Conservation (phyloP, 371 early-diverging fungal species). For the Blyttiomyces sp. region DNA sequence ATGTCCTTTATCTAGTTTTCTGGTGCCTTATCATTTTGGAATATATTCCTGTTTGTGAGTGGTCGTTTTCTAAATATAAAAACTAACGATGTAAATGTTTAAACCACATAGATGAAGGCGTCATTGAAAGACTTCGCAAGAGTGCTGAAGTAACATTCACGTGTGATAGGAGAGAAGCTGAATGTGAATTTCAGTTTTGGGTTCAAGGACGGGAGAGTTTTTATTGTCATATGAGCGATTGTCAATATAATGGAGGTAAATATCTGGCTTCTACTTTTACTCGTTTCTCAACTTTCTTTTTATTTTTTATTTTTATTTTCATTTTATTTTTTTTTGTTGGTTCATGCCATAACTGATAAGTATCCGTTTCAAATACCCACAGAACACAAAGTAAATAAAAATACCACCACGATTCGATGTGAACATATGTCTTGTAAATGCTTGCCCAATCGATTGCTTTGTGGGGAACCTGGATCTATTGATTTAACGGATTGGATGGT, state of each 20-base stretch:
- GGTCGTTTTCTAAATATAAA: no score
- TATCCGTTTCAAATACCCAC: no score
- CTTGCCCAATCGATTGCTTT: conserved; percentile 55
- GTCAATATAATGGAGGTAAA: conserved; percentile 21
- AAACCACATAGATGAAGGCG: no score
- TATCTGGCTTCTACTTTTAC: no score
- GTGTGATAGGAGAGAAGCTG: conserved; percentile 15
- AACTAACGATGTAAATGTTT: no score
- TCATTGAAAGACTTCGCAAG: conserved; percentile 26
- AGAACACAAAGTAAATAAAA: conserved; percentile 46
- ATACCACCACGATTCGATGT: conserved; percentile 35
- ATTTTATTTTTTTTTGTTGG: conserved; percentile 36
- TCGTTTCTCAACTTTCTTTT: conserved; percentile 8
- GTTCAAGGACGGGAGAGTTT: conserved; percentile 34
- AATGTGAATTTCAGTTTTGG: conserved; percentile 44
- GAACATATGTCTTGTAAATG: conserved; percentile 53
- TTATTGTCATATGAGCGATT: conserved; percentile 34
- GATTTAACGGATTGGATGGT: conserved; percentile 32
- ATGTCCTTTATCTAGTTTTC: conserved; percentile 23
- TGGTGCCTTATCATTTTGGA: conserved; percentile 13
- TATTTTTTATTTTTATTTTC: conserved; percentile 18
- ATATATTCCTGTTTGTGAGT: no score
- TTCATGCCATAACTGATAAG: conserved; percentile 29
- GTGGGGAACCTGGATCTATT: conserved; percentile 54
- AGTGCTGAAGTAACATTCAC: conserved; percentile 33